phyloP scores from a whole-genome alignment of 176 grass and related monocot species.

The Zea luxurians region DNA sequence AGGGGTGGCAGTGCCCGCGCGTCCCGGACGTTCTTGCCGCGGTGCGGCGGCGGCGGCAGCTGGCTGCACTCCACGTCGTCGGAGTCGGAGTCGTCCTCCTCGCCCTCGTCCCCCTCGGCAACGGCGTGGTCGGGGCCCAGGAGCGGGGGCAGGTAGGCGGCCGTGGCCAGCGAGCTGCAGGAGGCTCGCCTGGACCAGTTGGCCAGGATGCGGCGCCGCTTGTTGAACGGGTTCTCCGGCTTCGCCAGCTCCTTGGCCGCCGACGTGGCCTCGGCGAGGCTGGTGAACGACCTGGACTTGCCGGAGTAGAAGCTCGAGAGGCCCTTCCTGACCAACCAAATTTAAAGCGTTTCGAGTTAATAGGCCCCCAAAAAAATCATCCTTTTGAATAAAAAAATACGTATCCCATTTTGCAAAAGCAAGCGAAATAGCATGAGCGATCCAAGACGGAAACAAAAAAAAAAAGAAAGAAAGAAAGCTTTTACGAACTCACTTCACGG shows the following conservation, averaged over 20 bases:
- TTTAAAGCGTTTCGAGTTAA: not conserved
- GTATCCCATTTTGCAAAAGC: not conserved
- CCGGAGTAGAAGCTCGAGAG: constrained; percentile 85
- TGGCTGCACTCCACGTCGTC: not conserved
- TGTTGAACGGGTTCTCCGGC: constrained; percentile 90
- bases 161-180: constrained; percentile 59
- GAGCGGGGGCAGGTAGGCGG: constrained; percentile 48
- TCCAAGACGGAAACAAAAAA: not conserved
- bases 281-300: constrained; percentile 81
- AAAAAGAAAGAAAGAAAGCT: not conserved
- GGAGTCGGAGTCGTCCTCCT: constrained; percentile 40
- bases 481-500: constrained; percentile 55
- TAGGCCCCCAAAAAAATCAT: constrained; percentile 5
- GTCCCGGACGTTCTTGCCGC: constrained; percentile 43
- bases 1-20: constrained; percentile 47
- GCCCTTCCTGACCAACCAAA: constrained; percentile 45
- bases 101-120: constrained; percentile 59
- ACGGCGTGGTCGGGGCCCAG: constrained; percentile 47
- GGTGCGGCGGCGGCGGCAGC: not conserved
- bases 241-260: constrained; percentile 66
- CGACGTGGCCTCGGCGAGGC: constrained; percentile 56
- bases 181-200: constrained; percentile 64
- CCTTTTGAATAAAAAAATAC: not conserved
- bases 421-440: not conserved
- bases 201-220: constrained; percentile 62